Evolutionary conservation across 768 basidiomycete species (phyloP).

Genomic region (Sarcodon aspratus): DNA sequence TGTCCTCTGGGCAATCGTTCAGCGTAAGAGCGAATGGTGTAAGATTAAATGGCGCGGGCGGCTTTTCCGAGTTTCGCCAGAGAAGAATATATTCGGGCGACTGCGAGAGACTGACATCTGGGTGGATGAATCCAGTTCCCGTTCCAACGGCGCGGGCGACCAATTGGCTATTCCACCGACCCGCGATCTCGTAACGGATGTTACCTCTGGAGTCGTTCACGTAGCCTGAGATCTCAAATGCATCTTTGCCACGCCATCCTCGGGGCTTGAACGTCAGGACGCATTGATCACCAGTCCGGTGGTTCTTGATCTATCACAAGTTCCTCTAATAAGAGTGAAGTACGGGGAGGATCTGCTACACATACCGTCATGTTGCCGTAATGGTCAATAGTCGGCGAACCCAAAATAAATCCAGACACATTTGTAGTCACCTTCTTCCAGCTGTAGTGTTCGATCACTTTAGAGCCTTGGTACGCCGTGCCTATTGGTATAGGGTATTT

Average conservation of each 20-base stretch:
- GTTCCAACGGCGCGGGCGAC: slow-evolving; percentile 69
- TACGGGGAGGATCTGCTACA: slow-evolving; percentile 9
- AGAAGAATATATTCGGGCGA: slow-evolving; percentile 71
- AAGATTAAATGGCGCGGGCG: slow-evolving; percentile 80
- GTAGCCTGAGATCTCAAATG: slow-evolving; percentile 84
- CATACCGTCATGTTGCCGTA: slow-evolving; percentile 87
- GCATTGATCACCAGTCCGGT: slow-evolving; percentile 81
- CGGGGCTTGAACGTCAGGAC: slow-evolving; percentile 91
- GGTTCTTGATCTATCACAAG: slow-evolving; percentile 59
- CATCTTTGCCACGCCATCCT: slow-evolving; percentile 88
- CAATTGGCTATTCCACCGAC: slow-evolving; percentile 92
- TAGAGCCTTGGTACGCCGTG: slow-evolving; percentile 22
- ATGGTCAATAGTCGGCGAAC: slow-evolving; percentile 47
- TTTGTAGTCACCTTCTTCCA: slow-evolving; percentile 94
- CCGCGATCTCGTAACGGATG: slow-evolving; percentile 80
- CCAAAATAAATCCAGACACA: slow-evolving; percentile 88
- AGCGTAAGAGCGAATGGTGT: slow-evolving; percentile 90
- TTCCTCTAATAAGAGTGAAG: background rate
- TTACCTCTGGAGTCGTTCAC: slow-evolving; percentile 58
- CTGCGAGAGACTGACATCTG: slow-evolving; percentile 54
- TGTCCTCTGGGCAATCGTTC: slow-evolving; percentile 73
- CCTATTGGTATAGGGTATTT: slow-evolving; percentile 33
- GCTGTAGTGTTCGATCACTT: slow-evolving; percentile 81
- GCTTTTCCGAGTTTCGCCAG: slow-evolving; percentile 89
- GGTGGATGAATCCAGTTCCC: slow-evolving; percentile 45